phyloP scores from a whole-genome alignment of 2,329 filamentous ascomycete species.

The Penicillium sp. region DNA sequence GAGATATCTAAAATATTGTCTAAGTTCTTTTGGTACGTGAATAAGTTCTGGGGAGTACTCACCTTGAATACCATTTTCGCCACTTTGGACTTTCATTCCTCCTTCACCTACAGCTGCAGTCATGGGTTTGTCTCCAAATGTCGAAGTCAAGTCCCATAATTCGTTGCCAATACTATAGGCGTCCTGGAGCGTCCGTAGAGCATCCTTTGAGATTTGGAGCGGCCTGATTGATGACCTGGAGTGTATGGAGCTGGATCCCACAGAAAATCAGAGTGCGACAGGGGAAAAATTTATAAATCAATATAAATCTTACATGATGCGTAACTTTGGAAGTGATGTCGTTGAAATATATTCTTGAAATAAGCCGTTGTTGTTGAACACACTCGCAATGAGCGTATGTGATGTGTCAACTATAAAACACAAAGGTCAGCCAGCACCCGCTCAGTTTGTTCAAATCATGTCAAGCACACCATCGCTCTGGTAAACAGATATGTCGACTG shows the following conservation, averaged over 20 bases:
- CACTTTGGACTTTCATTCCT: slow-evolving; percentile 14
- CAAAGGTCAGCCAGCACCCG: neutral
- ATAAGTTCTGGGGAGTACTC: neutral
- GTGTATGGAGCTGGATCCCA: neutral
- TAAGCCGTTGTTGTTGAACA: slow-evolving; percentile 13
- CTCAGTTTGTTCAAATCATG: neutral
- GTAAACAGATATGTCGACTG: neutral
- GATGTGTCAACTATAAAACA: neutral
- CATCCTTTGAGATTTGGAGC: slow-evolving; percentile 16
- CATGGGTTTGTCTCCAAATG: slow-evolving; percentile 24
- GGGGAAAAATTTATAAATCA: neutral
- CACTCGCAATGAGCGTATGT: neutral
- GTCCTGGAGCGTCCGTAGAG: slow-evolving; percentile 12
- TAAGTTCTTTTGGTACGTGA: neutral
- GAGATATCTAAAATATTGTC: slow-evolving; percentile 12
- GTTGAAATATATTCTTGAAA: slow-evolving; percentile 15
- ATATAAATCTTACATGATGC: neutral
- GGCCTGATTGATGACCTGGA: slow-evolving; percentile 13
- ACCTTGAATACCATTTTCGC: slow-evolving; percentile 11
- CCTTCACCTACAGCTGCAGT: slow-evolving; percentile 21
- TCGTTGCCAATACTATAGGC: slow-evolving; percentile 13
- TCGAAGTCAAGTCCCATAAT: slow-evolving; percentile 16
- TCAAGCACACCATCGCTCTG: neutral
- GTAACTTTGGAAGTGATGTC: neutral
- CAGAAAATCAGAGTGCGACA: neutral